Evolutionary conservation across 331 rosid genomes (phyloP), one percentile per base, ranked within the genome.

Genomic region (Quercus tomentella): DNA sequence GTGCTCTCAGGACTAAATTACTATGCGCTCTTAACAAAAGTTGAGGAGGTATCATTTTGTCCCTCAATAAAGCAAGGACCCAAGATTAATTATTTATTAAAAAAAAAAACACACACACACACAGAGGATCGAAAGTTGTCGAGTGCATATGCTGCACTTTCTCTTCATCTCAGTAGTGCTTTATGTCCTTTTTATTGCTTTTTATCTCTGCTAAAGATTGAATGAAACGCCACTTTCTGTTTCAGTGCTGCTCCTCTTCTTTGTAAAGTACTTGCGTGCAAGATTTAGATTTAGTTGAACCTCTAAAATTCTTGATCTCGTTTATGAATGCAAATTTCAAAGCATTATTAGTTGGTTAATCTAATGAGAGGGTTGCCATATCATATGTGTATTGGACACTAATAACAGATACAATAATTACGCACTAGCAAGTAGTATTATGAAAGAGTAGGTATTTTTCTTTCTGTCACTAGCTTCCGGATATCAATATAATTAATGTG

Each of bases 41-140:
- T 45, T 74, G 60, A 80, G 78, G 78, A 66, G 74, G 81, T 25
- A 51, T 82, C 79, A 76, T 82, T 69, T 74, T 79, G 87, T 45
- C 72, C 72, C 79, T 75, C 82, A 63, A 31, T 63, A 81, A 79
- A 81, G 86, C 60, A 65, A 26, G 35, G 28, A 56, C n/a, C 56
- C 66, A 33, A 56, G 73, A 66, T 21, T 26, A 60, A 35, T 28
- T 37, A 60, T 18, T 56, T 31, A 72, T 67, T 28, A 56, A 52
- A 86, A 57, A 6, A 30, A 5, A 74, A 69, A 7, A 41, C 1
- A 9, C 49, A 41, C 49, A 49, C 55, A 49, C 55, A 49, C 55
- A 49, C 55, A 14, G 0, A 26, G 79, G 75, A 41, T 41, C 49
- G 49, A n/a, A 31, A 23, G 18, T 17, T 73, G 67, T 15, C 49